Percentiles rank a stretch among this genome's conserved stretches.
Conservation (phyloP, 352 stramenopile species). For the Phytophthora capsici region DNA sequence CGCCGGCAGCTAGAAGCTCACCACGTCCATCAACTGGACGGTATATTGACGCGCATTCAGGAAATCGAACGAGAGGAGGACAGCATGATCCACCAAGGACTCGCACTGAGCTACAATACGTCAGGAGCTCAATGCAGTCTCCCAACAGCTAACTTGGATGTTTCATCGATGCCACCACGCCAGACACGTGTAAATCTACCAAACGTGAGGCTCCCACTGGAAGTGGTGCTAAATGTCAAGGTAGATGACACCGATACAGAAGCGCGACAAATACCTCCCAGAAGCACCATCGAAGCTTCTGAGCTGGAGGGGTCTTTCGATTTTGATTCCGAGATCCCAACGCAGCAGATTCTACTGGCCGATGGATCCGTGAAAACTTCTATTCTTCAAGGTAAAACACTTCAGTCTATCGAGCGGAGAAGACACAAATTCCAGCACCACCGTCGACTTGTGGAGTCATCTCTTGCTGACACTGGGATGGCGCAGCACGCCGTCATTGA, state of each 20-base stretch:
- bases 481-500: slow-evolving; percentile 65
- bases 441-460: slow-evolving; percentile 60
- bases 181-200: neutral
- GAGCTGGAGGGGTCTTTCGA: neutral
- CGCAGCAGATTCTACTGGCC: slow-evolving; percentile 1
- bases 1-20: slow-evolving; percentile 28
- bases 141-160: neutral
- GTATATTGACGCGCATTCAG: slow-evolving; percentile 56
- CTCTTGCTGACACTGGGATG: slow-evolving; percentile 61
- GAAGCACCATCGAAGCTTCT: neutral
- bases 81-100: slow-evolving; percentile 43
- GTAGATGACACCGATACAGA: slow-evolving; percentile 4
- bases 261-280: neutral
- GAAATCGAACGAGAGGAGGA: slow-evolving; percentile 55
- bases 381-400: slow-evolving; percentile 26
- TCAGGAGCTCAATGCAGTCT: slow-evolving; percentile 22
- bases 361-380: slow-evolving; percentile 17
- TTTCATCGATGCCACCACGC: neutral
- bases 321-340: neutral
- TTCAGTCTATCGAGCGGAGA: slow-evolving; percentile 55
- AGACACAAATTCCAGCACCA: slow-evolving; percentile 59
- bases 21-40: slow-evolving; percentile 49
- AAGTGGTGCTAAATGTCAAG: slow-evolving; percentile 58
- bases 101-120: slow-evolving; percentile 33
- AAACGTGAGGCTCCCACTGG: slow-evolving; percentile 45